phyloP scores from a whole-genome alignment of 495 filamentous ascomycete genomes.

The Friedmanniomyces simplex region DNA sequence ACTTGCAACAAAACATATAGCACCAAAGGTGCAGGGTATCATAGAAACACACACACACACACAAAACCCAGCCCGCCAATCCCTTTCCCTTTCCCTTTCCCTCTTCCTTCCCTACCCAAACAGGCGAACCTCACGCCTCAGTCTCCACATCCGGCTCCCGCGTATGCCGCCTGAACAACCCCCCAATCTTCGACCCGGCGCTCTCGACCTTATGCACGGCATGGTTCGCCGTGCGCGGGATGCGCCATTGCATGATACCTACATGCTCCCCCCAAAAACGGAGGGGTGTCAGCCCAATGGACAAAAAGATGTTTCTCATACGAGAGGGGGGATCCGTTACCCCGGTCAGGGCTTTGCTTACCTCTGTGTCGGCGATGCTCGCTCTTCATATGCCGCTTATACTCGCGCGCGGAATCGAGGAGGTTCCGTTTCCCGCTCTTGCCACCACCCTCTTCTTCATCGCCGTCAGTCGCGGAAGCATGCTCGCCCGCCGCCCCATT shows the following conservation, averaged over 20 bases:
- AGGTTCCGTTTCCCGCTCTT: constrained; percentile 31
- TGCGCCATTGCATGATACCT: constrained; percentile 5
- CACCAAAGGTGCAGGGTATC: too few relatives aligned
- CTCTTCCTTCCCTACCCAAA: too few relatives aligned
- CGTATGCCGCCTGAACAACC: constrained; percentile 32
- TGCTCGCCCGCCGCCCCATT: not conserved
- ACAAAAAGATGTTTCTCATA: constrained; percentile 36
- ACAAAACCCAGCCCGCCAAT: too few relatives aligned
- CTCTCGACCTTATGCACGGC: constrained; percentile 33
- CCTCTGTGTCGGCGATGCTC: constrained; percentile 36
- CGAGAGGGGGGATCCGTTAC: constrained; percentile 30
- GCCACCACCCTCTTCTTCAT: constrained; percentile 13
- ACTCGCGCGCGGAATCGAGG: constrained; percentile 33
- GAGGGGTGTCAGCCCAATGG: not conserved
- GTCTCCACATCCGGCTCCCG: constrained; percentile 36
- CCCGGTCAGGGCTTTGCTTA: too few relatives aligned
- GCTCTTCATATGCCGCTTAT: constrained; percentile 33
- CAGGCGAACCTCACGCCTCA: constrained; percentile 23
- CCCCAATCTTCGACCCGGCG: constrained; percentile 26
- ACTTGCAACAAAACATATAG: too few relatives aligned
- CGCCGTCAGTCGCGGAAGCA: not conserved
- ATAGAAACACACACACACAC: too few relatives aligned
- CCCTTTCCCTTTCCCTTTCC: too few relatives aligned
- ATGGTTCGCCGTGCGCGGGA: constrained; percentile 34
- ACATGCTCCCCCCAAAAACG: not conserved